A percentile compares a stretch with the other conserved stretches of the same genome.
Evolutionary conservation across 768 basidiomycete species (phyloP).

Genomic region (Boletus insuetus): DNA sequence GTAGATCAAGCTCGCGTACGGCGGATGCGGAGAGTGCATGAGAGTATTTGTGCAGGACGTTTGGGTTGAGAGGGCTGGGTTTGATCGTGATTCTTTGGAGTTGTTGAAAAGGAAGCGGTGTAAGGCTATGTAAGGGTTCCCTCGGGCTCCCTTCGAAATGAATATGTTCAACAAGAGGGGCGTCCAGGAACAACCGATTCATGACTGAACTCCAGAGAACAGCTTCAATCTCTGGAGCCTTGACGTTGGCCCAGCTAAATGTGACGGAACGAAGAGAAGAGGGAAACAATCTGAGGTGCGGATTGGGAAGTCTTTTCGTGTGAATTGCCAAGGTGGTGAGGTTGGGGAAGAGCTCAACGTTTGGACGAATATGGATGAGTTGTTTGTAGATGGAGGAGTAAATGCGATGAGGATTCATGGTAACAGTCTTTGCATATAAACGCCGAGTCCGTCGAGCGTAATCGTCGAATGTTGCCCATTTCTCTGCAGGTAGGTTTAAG

Average conservation of each 20-base stretch:
- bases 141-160: conserved; percentile 27
- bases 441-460: conserved; percentile 21
- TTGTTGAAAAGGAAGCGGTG: conserved; percentile 17
- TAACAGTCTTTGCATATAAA: conserved; percentile 26
- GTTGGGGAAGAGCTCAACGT: conserved; percentile 25
- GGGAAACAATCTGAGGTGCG: conserved; percentile 20
- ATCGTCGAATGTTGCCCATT: conserved; percentile 22
- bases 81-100: conserved; percentile 22
- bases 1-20: conserved; percentile 22
- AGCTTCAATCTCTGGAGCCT: conserved; percentile 11
- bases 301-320: conserved; percentile 9
- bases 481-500: conserved; percentile 8
- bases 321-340: conserved; percentile 16
- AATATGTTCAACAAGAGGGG: conserved; percentile 21
- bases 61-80: conserved; percentile 20
- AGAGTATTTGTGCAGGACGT: conserved; percentile 25
- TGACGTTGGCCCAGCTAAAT: conserved; percentile 20
- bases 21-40: conserved; percentile 19
- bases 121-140: conserved; percentile 10
- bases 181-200: conserved; percentile 17
- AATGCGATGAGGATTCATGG: conserved; percentile 24
- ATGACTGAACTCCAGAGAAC: conserved; percentile 22
- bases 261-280: conserved; percentile 21
- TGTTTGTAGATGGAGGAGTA: conserved; percentile 28
- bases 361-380: conserved; percentile 19